Percentiles rank a stretch among this genome's conserved stretches.
Evolutionary conservation across 176 grass and related monocot species (phyloP).

Genomic region (Aegilops bicornis): DNA sequence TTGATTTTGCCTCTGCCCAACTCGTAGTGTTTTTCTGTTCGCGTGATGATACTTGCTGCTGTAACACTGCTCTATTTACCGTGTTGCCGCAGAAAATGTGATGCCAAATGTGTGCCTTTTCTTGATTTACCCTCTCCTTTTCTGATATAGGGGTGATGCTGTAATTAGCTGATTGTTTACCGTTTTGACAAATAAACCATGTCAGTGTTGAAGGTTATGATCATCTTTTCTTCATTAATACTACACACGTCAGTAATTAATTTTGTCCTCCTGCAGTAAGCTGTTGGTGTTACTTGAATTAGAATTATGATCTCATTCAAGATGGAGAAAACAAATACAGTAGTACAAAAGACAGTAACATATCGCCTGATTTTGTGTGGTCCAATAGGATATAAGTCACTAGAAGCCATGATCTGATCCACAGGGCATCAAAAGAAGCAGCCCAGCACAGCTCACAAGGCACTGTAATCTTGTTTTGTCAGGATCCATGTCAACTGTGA

Average conservation of each 20-base stretch:
- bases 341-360: not conserved
- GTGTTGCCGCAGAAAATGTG: slow-evolving; percentile 34
- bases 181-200: slow-evolving; percentile 18
- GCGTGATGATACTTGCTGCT: slow-evolving; percentile 28
- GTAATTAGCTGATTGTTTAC: slow-evolving; percentile 29
- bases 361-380: slow-evolving; percentile 8
- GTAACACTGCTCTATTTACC: slow-evolving; percentile 53
- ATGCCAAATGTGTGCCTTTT: slow-evolving; percentile 34
- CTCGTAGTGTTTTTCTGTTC: slow-evolving; percentile 19
- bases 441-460: slow-evolving; percentile 18
- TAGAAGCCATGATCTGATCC: slow-evolving; percentile 39
- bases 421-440: slow-evolving; percentile 25
- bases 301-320: not conserved
- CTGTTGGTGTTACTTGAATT: slow-evolving; percentile 8
- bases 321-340: not conserved
- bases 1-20: slow-evolving; percentile 40
- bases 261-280: slow-evolving; percentile 7
- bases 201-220: not conserved
- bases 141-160: not conserved
- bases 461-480: slow-evolving; percentile 5
- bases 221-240: not conserved
- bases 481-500: slow-evolving; percentile 28
- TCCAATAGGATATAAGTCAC: slow-evolving; percentile 5
- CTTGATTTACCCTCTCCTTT: slow-evolving; percentile 23
- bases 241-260: not conserved